Conservation (phyloP, 2,329 filamentous ascomycete genomes). For the Monosporascus sp. region DNA sequence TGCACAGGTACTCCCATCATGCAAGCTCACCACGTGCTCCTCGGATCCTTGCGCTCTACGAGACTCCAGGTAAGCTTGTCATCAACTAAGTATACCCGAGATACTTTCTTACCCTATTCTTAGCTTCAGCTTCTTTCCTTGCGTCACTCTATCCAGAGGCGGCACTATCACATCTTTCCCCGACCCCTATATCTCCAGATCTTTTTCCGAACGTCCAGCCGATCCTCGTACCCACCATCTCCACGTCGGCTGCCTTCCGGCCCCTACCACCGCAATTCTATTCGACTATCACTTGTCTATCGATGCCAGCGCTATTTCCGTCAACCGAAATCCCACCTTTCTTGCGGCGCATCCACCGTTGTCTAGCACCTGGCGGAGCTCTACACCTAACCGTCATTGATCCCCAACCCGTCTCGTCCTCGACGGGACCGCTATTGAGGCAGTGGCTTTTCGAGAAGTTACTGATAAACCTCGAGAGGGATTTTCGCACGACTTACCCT, state of each 20-base stretch:
- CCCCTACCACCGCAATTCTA: constrained; percentile 38
- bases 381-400: constrained; percentile 59
- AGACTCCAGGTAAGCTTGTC: constrained; percentile 39
- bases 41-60: constrained; percentile 45
- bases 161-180: constrained; percentile 42
- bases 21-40: constrained; percentile 14
- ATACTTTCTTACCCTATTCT: constrained; percentile 26
- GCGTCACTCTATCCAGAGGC: constrained; percentile 36
- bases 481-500: constrained; percentile 55
- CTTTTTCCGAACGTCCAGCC: constrained; percentile 31
- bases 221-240: constrained; percentile 22
- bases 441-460: constrained; percentile 59
- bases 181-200: constrained; percentile 34
- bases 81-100: constrained; percentile 3
- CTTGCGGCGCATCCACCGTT: constrained; percentile 50
- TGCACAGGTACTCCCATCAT: constrained; percentile 7
- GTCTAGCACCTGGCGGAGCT: constrained; percentile 48
- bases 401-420: constrained; percentile 50
- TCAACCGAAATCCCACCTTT: constrained; percentile 51
- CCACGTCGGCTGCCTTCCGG: constrained; percentile 26
- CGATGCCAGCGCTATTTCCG: constrained; percentile 51
- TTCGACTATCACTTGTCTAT: constrained; percentile 45
- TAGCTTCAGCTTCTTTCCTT: constrained; percentile 46
- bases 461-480: constrained; percentile 50
- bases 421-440: constrained; percentile 51